Evolutionary conservation across 2,329 filamentous ascomycete genomes (phyloP), one percentile per base, ranked within the genome.

Genomic region (Exophiala alcalophila): DNA sequence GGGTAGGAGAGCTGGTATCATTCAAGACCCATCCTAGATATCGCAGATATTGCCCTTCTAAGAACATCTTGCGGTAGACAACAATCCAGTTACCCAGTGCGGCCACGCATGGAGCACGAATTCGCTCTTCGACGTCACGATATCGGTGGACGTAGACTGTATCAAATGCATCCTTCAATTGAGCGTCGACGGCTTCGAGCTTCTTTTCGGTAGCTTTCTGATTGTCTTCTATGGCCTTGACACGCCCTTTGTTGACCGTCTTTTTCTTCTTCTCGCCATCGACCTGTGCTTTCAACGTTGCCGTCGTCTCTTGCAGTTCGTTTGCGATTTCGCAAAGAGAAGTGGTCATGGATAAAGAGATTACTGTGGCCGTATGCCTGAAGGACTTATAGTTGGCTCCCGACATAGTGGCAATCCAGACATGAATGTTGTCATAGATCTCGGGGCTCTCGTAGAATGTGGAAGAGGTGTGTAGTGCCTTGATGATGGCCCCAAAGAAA

Each of bases 21-120:
- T 90, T 95, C 20, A 98, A 74, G 59, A 95, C 83, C 92, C 92
- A 98, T 38, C 92, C 92, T 4, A 98, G 73, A 59, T 98, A 98
- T 48, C 92, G 83, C 36, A 98, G 71, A 65, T 95, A 95, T 55
- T 84, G 77, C 2, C 88, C 88, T 53, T 96, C 86, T 63, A 96
- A 87, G 66, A 95, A 98, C 31, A 86, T 77, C 32, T 88, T 87
- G 2, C 90, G 87, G 37, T 95, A 80, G 8, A 78, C 78, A 61
- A 82, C 77, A 55, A 97, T 94, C 92, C 92, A 98, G 27, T 81
- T 77, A 19, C 90, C 89, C 6, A 98, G 73, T 10, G 88, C 87
- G 51, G 85, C 81, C 16, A 94, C 83, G 60, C 91, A 96, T 59
- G 96, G 91, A 1, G 84, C 81, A 39, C 92, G 80, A 53, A 98